A percentile compares a stretch with the other conserved stretches of the same genome.
These are phyloP conservation scores for Cercospora zeina DNA, from an alignment of 2,329 filamentous ascomycete genomes.

Conservation along the genomic window DNA sequence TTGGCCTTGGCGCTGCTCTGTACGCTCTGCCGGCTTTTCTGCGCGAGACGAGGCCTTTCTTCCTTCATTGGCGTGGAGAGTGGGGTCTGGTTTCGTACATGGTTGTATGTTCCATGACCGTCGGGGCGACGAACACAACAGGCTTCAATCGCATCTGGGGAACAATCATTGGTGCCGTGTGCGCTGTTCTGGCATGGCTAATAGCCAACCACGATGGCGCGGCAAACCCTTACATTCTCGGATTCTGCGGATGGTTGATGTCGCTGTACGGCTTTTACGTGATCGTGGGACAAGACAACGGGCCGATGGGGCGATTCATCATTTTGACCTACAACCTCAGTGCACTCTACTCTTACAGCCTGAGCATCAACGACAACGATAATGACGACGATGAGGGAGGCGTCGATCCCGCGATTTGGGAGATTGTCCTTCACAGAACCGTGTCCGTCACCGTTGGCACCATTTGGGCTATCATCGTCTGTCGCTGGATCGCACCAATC, in stretches of 20 bases:
- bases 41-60: conserved; percentile 72
- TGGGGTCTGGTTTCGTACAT: conserved; percentile 97
- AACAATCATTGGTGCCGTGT: conserved; percentile 75
- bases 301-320: conserved; percentile 88
- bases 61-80: conserved; percentile 87
- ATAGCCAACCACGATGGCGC: conserved; percentile 54
- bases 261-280: conserved; percentile 78
- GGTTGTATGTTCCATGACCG: conserved; percentile 97
- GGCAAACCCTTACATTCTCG: conserved; percentile 73
- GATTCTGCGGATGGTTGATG: conserved; percentile 74
- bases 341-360: conserved; percentile 88
- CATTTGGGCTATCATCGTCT: conserved; percentile 88
- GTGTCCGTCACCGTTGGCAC: conserved; percentile 83
- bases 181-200: conserved; percentile 76
- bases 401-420: conserved; percentile 75
- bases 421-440: conserved; percentile 86
- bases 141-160: conserved; percentile 83
- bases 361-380: conserved; percentile 74
- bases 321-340: conserved; percentile 95
- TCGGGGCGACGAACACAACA: conserved; percentile 92
- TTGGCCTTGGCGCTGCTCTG: conserved; percentile 82
- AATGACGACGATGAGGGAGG: conserved; percentile 86
- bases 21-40: conserved; percentile 91
- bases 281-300: conserved; percentile 79
- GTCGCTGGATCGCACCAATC: conserved; percentile 88